Base-by-base conservation (phyloP, 805 yeast species). In the Zygosaccharomyces gambellarensis region DNA sequence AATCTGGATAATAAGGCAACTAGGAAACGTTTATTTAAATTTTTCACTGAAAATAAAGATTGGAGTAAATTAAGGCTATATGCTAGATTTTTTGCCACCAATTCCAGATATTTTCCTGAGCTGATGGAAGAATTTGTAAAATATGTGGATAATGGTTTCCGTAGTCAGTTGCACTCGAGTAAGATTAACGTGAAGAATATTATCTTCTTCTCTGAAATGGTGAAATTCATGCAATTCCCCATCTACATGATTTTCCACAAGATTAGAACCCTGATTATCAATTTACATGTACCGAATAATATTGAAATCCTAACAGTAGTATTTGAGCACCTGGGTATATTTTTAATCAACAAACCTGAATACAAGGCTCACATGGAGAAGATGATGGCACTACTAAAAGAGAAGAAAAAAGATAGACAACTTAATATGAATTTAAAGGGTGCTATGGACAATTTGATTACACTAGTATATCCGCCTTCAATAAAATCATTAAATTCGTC, bases 161-260 rank as follows among this genome's bases (percentile, higher is more conserved):
- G 87, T 55, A 74, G 77, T 17, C 87, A 82, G 60, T 72, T 85
- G 36, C 77, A 76, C 51, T 76, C 79, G 30, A 74, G 71, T 46
- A 69, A 68, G 17, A 65, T 83, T 44, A 79, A 79, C 53, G 78
- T 81, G 55, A 76, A 73, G 55, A 79, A 76, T 55, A 76, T 87
- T 32, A 72, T 76, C 21, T 84, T 86, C 56, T 82, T 87, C 55
- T 71, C 81, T 43, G 97, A 90, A 60, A 71, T 90, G 69, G 79
- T 85, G 29, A 88, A 87, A 61, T 90, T 90, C 63, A 80, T 78
- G 56, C 65, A 89, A 52, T 72, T 89, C 12, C 92, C 95, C 0
- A 70, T 74, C n/a, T 83, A 81, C 64, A 74, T 83, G 50, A 72
- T 83, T 10, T 85, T 88, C 62, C 90, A 89, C 64, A 85, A 84